These are phyloP conservation scores for Leccinum subtestaceum DNA, from an alignment of 768 basidiomycete genomes.

Conservation along the genomic window DNA sequence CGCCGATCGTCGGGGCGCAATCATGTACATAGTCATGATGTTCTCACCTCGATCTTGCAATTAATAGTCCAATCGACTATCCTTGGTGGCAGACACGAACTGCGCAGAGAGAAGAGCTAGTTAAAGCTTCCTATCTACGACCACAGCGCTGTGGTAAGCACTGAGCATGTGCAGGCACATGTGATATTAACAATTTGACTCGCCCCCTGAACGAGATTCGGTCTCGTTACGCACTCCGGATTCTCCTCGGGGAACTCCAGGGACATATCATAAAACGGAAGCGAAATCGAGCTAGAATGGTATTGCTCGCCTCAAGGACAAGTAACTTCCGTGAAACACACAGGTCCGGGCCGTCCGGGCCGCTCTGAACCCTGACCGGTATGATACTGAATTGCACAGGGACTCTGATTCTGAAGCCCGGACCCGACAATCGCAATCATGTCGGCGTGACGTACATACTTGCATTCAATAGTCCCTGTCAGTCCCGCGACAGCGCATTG, in stretches of 20 bases:
- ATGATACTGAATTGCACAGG: neutral
- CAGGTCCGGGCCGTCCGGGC: neutral
- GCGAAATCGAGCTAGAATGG: neutral
- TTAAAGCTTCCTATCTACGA: neutral
- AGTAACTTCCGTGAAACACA: neutral
- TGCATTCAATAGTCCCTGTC: neutral
- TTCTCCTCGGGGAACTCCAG: conserved; percentile 11
- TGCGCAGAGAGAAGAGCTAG: neutral
- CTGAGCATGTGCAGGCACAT: neutral
- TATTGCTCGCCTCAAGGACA: neutral
- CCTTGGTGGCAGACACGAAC: neutral
- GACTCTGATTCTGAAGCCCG: neutral
- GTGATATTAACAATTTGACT: neutral
- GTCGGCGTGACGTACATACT: neutral
- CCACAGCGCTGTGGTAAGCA: neutral
- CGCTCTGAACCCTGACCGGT: neutral
- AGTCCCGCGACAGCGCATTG: neutral
- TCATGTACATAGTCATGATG: neutral
- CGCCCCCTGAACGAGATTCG: neutral
- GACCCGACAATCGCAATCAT: neutral
- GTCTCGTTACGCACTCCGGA: neutral
- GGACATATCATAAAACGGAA: neutral
- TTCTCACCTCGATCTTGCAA: neutral
- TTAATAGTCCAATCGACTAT: neutral
- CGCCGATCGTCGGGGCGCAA: neutral